Conservation (phyloP, 2,329 filamentous ascomycete genomes). For the Truncatella angustata region DNA sequence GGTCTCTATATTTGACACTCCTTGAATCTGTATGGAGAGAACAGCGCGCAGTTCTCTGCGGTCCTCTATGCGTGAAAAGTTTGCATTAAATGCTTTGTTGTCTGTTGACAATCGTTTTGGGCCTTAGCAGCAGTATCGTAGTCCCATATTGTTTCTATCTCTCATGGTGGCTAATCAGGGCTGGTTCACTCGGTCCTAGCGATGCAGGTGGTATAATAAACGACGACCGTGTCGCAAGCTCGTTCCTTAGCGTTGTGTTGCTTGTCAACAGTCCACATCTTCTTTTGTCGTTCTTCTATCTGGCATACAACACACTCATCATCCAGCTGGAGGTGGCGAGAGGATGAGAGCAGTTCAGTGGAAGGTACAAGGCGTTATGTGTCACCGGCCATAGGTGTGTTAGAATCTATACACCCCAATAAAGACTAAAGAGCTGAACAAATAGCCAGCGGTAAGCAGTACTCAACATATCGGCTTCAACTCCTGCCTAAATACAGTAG, state of each 20-base stretch:
- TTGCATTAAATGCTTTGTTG: no score
- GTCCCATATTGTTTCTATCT: no score
- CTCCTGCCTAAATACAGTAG: not conserved
- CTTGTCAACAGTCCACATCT: not conserved
- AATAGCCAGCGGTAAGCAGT: not conserved
- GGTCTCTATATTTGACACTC: no score
- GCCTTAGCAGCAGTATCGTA: no score
- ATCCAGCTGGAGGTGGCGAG: not conserved
- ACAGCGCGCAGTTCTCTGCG: no score
- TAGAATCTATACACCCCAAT: not conserved
- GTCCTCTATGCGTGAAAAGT: no score
- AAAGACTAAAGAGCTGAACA: not conserved
- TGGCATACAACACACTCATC: not conserved
- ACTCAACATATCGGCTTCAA: not conserved
- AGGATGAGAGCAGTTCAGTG: not conserved
- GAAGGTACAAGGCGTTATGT: not conserved
- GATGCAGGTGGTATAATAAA: not conserved
- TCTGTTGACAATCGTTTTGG: no score
- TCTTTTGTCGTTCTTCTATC: not conserved
- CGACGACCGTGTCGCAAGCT: not conserved
- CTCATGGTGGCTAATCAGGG: no score
- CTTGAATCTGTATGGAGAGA: no score
- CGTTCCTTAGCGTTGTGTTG: not conserved
- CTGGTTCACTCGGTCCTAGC: no score
- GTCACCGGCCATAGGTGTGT: not conserved